phyloP scores from a whole-genome alignment of 163 green algal genomes.

The Volvox carteri region DNA sequence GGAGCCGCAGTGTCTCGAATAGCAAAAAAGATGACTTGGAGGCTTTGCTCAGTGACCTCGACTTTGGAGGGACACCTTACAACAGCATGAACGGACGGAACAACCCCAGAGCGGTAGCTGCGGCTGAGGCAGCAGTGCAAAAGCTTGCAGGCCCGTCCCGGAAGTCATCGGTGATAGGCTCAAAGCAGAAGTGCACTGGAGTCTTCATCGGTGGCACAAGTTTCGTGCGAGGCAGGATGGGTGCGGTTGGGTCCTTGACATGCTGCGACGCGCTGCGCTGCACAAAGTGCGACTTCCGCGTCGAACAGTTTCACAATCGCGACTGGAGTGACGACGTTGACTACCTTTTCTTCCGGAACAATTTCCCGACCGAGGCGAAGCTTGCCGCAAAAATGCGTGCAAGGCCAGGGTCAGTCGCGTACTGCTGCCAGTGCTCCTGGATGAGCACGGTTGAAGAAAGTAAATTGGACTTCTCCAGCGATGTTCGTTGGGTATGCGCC shows the following conservation, averaged over 20 bases:
- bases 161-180: background rate
- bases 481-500: constrained; percentile 58
- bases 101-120: background rate
- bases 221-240: constrained; percentile 26
- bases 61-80: constrained; percentile 52
- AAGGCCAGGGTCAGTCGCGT: constrained; percentile 34
- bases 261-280: constrained; percentile 64
- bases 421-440: constrained; percentile 66
- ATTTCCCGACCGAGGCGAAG: constrained; percentile 56
- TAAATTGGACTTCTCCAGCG: constrained; percentile 56
- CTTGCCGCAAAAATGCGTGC: constrained; percentile 44
- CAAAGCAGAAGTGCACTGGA: constrained; percentile 59
- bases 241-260: constrained; percentile 43
- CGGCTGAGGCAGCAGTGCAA: background rate
- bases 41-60: constrained; percentile 30
- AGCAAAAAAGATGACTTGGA: constrained; percentile 41
- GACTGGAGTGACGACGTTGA: constrained; percentile 51
- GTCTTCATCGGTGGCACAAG: constrained; percentile 51
- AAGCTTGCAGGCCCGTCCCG: constrained; percentile 10
- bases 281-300: constrained; percentile 64
- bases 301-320: constrained; percentile 49
- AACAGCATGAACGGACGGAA: constrained; percentile 49
- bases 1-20: background rate
- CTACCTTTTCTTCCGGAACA: constrained; percentile 67
- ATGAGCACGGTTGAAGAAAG: constrained; percentile 2